These are phyloP conservation scores for Anisogramma anomala DNA, from an alignment of 2,329 filamentous ascomycete species.

Conservation along the genomic window DNA sequence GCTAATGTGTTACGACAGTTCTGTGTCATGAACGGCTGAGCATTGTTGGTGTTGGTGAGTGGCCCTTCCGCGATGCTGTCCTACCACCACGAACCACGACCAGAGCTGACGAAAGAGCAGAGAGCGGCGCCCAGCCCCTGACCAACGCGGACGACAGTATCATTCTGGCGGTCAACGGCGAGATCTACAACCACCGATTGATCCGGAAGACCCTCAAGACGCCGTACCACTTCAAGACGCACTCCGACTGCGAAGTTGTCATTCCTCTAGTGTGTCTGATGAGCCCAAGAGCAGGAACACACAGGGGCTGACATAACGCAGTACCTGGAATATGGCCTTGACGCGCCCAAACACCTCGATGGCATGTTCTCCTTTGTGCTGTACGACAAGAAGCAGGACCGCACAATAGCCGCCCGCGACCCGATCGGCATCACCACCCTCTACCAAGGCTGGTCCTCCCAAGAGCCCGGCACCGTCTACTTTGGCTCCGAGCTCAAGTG, in stretches of 20 bases:
- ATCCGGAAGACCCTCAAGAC: conserved; percentile 77
- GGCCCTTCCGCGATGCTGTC: too few relatives aligned
- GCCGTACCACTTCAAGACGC: conserved; percentile 93
- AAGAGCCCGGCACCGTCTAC: conserved; percentile 74
- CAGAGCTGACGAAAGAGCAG: conserved; percentile 33
- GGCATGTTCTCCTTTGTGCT: conserved; percentile 99
- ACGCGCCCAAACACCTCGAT: conserved; percentile 86
- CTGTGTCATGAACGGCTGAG: conserved; percentile 94
- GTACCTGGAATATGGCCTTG: conserved; percentile 86
- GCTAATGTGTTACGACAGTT: conserved; percentile 42
- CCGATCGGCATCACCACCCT: conserved; percentile 96
- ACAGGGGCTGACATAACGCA: conserved; percentile 24
- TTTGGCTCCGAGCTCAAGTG: conserved; percentile 97
- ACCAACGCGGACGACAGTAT: conserved; percentile 83
- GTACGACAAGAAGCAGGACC: conserved; percentile 89
- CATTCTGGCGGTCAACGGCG: conserved; percentile 92
- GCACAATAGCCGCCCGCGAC: conserved; percentile 86
- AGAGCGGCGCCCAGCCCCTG: conserved; percentile 89
- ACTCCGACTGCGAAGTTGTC: conserved; percentile 97
- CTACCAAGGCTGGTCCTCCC: conserved; percentile 85
- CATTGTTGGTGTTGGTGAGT: conserved; percentile 89
- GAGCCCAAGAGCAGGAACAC: not conserved
- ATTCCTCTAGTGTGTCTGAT: conserved; percentile 71
- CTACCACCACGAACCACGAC: not conserved
- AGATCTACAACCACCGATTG: conserved; percentile 98